Base-by-base conservation (phyloP, 345 rosid genomes). In the Pistacia atlantica region DNA sequence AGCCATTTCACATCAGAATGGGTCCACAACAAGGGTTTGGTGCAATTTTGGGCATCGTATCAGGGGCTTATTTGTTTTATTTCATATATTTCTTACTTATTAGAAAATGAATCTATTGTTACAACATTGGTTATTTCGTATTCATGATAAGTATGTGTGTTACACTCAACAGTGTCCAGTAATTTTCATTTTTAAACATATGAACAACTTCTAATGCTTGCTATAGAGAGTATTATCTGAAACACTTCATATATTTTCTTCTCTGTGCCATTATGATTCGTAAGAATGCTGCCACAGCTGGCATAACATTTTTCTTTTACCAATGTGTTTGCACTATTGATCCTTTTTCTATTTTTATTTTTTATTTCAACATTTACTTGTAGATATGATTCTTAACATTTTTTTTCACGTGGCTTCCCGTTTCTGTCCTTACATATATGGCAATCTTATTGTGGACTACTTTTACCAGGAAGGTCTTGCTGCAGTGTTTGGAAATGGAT, bases 401-500 rank as follows among this genome's bases (percentile, higher is more conserved):
- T 31, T 31, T 31, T 14, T 63, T 67, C 6, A 1, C 8, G 6
- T 42, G 20, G 45, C n/a, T 67, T 64, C 18, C 42, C 49, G 17
- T 51, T 9, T 75, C 31, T 49, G 59, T 20, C 75, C 31, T 18
- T 22, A 62, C 51, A 42, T 72, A 49, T 28, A 63, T 79, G 67
- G 33, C 74, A 37, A 17, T 67, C 51, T 69, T 67, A 56, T 73
- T 76, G 10, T 69, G 68, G 13, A 58, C 48, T 74, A 49, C 64
- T 71, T 54, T 17, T 58, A 64, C 52, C 88, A 91, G 97, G 98
- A 92, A 92, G 97, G 97, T 65, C 86, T 96, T 73, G 91, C 99
- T 69, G 93, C 98, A 65, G 89, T 86, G 75, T 96, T 96, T 86
- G 98, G 99, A 74, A 96, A 93, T 64, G 98, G 98, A 55, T 84